Conservation (phyloP, 495 filamentous ascomycete species). For the Trypethelium eluteriae region DNA sequence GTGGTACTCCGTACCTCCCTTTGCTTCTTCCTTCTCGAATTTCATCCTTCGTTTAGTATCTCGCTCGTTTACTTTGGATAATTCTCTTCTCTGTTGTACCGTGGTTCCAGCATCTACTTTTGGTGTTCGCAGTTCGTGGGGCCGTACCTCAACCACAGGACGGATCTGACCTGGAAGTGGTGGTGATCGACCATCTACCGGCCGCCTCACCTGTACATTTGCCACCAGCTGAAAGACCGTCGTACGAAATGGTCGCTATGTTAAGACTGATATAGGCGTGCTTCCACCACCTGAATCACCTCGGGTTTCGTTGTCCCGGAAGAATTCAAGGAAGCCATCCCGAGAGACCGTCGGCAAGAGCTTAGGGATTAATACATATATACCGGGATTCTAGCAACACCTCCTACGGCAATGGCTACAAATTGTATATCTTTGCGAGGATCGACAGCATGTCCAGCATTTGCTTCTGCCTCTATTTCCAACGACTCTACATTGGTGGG, state of each 20-base stretch:
- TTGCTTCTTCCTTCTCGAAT: background rate
- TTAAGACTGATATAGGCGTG: background rate
- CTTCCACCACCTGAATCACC: background rate
- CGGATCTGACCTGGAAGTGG: background rate
- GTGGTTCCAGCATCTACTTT: background rate
- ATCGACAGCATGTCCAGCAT: slow-evolving; percentile 78
- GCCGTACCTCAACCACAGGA: slow-evolving; percentile 5
- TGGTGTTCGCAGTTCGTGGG: background rate
- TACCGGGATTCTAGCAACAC: background rate
- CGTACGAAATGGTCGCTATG: background rate
- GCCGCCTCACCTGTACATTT: background rate
- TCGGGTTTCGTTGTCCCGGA: background rate
- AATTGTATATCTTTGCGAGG: slow-evolving; percentile 69
- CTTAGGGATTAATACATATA: slow-evolving; percentile 4
- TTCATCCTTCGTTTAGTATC: background rate
- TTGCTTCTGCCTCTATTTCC: slow-evolving; percentile 72
- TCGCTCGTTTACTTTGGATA: background rate
- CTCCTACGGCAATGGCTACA: slow-evolving; percentile 31
- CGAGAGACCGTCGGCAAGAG: background rate
- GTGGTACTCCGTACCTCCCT: background rate
- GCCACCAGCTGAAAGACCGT: slow-evolving; percentile 7
- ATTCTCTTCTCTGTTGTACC: background rate
- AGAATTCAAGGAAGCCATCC: background rate
- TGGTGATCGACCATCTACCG: background rate
- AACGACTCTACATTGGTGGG: slow-evolving; percentile 56